Base-by-base conservation (phyloP, 768 basidiomycete genomes). In the Tylopilus plumbeoviolaceoides region DNA sequence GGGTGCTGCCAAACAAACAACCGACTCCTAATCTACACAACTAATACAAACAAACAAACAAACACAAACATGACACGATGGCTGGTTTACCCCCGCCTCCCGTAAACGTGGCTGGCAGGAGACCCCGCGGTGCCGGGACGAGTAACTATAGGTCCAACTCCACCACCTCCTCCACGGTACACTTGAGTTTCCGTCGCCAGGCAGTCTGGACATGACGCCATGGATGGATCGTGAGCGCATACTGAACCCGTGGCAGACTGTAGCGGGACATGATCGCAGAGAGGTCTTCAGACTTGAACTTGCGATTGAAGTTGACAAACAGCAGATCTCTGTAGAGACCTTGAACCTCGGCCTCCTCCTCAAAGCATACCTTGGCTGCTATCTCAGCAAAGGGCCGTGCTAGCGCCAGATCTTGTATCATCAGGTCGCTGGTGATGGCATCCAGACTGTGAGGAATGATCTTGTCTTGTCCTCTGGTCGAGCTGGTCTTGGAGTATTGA, bases 241-340 rank as follows among this genome's bases (percentile, higher is more conserved):
- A 50, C 0, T 54, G 33, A 0, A 47, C 3, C 0, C 8, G 28
- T 1, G 47, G 51, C 12, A 36, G 7, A 14, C 48, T 57, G 11
- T 20, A 31, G 3, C 17, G 44, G 5, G 47, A 1, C 42, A 56
- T 52, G 9, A 15, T 11, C 0, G 11, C 3, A 2, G 47, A 53
- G 1, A 57, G 18, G 9, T 54, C 40, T 0, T 46, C 21, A 0
- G 52, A 11, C 0, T 44, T 48, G 14, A 53, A 56, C 5, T 5
- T 5, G 0, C 12, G 1, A 5, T 53, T 43, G 12, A 51, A 48
- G 51, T 66, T 59, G 25, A 68, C 51, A 41, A 68, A 66, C 0
- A 67, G 5, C 1, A 41, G 50, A 0, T 59, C 44, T 0, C 35
- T n/a, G 30, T 68, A 68, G 0, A 44, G 44, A 0, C 48, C 9